phyloP scores from a whole-genome alignment of 495 filamentous ascomycete genomes.

The Letharia columbiana region DNA sequence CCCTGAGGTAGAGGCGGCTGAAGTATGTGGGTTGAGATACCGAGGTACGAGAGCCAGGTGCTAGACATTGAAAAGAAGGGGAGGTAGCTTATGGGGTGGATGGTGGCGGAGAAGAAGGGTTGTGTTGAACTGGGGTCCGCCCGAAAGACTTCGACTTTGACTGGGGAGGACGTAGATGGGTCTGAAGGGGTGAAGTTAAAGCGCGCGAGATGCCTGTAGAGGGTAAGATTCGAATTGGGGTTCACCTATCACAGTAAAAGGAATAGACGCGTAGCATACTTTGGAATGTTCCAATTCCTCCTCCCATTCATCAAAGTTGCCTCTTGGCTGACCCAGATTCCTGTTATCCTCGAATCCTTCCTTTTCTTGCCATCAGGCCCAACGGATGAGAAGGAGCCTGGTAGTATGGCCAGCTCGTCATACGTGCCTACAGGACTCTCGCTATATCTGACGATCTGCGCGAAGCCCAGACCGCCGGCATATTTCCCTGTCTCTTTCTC shows the following conservation, averaged over 20 bases:
- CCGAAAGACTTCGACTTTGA: constrained; percentile 39
- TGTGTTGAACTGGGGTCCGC: constrained; percentile 27
- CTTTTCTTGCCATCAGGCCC: constrained; percentile 28
- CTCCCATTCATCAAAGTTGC: constrained; percentile 41
- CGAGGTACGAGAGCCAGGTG: constrained; percentile 28
- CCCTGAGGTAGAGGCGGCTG: constrained; percentile 40
- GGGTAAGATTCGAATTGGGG: background rate
- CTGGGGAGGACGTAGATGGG: constrained; percentile 11
- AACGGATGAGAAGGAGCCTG: constrained; percentile 33
- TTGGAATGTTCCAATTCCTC: constrained; percentile 46
- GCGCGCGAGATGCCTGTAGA: constrained; percentile 37
- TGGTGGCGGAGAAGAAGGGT: constrained; percentile 39
- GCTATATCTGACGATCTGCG: constrained; percentile 42
- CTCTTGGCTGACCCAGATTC: constrained; percentile 45
- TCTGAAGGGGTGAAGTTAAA: constrained; percentile 38
- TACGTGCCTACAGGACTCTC: constrained; percentile 44
- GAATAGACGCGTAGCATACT: constrained; percentile 19
- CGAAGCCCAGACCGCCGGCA: constrained; percentile 37
- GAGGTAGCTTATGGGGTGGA: constrained; percentile 34
- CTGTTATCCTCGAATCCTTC: constrained; percentile 31
- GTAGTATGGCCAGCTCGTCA: constrained; percentile 42
- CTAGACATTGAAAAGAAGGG: constrained; percentile 38
- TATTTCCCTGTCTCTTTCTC: constrained; percentile 27
- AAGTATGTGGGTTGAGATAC: constrained; percentile 31
- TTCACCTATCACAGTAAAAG: background rate